Conservation (phyloP, 2,329 filamentous ascomycete species). For the Trichoderma koningiopsis region DNA sequence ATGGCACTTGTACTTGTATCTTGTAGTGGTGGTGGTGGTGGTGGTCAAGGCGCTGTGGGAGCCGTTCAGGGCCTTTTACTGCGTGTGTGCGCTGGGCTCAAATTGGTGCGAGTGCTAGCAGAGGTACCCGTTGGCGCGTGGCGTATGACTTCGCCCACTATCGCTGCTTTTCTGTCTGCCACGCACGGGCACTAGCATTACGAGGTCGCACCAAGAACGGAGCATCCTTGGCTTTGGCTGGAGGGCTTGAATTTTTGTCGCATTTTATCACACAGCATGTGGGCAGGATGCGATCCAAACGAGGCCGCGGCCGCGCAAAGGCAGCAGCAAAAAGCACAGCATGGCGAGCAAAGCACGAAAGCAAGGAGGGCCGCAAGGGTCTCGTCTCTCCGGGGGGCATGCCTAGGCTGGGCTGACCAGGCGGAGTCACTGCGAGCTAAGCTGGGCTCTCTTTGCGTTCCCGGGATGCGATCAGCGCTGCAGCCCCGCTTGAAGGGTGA, state of each 20-base stretch:
- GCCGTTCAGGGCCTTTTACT: not conserved
- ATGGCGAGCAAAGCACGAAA: not conserved
- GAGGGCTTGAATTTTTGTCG: too few relatives aligned
- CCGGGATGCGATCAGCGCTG: constrained; percentile 22
- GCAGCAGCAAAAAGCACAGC: not conserved
- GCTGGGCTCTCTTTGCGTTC: constrained; percentile 1
- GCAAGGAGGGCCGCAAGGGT: constrained; percentile 5
- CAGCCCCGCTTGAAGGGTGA: constrained; percentile 18
- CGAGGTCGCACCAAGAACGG: not conserved
- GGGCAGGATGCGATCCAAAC: not conserved
- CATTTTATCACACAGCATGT: not conserved
- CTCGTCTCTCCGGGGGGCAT: constrained; percentile 16
- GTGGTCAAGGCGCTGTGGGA: not conserved
- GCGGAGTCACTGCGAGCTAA: constrained; percentile 12
- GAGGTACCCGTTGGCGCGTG: not conserved
- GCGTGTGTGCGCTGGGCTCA: not conserved
- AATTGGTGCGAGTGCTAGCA: not conserved
- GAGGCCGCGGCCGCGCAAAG: not conserved
- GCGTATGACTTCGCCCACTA: not conserved
- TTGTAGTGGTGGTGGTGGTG: not conserved
- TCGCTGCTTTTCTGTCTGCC: not conserved
- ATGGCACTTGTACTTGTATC: constrained; percentile 10
- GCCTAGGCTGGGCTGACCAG: constrained; percentile 26
- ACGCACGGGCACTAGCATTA: not conserved
- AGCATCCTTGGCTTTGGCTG: not conserved